phyloP scores from a whole-genome alignment of 2,329 filamentous ascomycete genomes.

The Trichoderma oligosporum region DNA sequence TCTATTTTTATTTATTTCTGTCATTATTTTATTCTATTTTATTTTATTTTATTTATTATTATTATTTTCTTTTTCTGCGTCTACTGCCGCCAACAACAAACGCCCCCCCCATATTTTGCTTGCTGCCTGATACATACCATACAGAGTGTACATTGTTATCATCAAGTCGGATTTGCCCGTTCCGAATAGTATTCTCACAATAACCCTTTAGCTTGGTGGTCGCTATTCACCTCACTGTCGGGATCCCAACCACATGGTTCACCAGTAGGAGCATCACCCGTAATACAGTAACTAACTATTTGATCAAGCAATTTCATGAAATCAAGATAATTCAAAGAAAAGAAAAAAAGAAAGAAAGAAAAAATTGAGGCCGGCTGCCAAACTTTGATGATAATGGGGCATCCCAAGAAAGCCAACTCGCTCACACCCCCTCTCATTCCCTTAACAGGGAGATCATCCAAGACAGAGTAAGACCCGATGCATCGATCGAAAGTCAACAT shows the following conservation, averaged over 20 bases:
- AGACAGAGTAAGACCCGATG: background rate
- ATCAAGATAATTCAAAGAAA: background rate
- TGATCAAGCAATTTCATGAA: background rate
- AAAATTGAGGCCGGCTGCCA: too few species aligned
- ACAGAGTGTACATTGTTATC: too few species aligned
- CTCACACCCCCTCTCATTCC: background rate
- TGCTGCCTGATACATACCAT: too few species aligned
- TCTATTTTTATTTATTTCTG: background rate
- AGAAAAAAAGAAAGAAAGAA: too few species aligned
- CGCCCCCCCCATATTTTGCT: too few species aligned
- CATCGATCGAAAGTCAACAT: conserved; percentile 1
- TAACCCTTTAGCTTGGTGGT: background rate
- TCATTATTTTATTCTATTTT: background rate
- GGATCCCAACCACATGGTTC: background rate
- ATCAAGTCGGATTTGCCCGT: too few species aligned
- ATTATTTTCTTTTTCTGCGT: background rate
- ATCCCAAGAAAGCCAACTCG: background rate
- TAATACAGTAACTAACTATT: background rate
- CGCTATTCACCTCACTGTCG: conserved; percentile 5
- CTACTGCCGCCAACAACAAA: background rate
- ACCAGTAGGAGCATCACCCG: background rate
- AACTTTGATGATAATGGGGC: background rate
- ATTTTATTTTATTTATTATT: background rate
- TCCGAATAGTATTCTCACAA: background rate
- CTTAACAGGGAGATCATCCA: background rate